Evolutionary conservation across 768 basidiomycete genomes (phyloP).

Genomic region (Pleurotus djamor): DNA sequence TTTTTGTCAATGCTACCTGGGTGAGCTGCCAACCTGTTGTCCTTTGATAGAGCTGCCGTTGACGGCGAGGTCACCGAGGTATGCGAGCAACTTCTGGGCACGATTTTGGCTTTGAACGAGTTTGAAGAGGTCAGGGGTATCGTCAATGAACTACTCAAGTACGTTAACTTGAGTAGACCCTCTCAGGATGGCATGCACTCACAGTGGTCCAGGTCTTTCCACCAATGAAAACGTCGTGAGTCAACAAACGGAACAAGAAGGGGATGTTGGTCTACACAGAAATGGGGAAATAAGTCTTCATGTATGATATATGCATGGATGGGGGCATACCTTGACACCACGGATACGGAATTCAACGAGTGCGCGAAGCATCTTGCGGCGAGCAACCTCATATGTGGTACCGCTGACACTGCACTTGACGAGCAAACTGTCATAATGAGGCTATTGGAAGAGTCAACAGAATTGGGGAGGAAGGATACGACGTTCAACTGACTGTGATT

Average conservation of each 20-base stretch:
- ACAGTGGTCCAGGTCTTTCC: constrained; percentile 99
- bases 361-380: constrained; percentile 98
- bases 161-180: neutral
- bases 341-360: constrained; percentile 99
- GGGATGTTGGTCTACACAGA: constrained; percentile 89
- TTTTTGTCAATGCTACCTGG: neutral
- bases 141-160: constrained; percentile 86
- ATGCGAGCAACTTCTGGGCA: constrained; percentile 95
- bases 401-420: constrained; percentile 97
- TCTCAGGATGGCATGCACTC: constrained; percentile 18
- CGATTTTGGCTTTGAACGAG: constrained; percentile 97
- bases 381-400: constrained; percentile 97
- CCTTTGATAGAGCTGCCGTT: constrained; percentile 99
- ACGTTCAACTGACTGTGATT: constrained; percentile 72
- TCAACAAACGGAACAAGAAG: constrained; percentile 97
- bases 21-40: constrained; percentile 49
- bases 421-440: constrained; percentile 96
- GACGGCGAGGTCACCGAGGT: constrained; percentile 96
- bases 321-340: constrained; percentile 79
- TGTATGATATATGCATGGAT: neutral
- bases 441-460: constrained; percentile 41
- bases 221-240: constrained; percentile 93
- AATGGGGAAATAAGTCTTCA: neutral
- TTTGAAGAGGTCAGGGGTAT: constrained; percentile 99
- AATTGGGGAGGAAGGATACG: neutral